These are phyloP conservation scores for Calonectria henricotiae DNA, from an alignment of 2,329 filamentous ascomycete species.

Conservation along the genomic window DNA sequence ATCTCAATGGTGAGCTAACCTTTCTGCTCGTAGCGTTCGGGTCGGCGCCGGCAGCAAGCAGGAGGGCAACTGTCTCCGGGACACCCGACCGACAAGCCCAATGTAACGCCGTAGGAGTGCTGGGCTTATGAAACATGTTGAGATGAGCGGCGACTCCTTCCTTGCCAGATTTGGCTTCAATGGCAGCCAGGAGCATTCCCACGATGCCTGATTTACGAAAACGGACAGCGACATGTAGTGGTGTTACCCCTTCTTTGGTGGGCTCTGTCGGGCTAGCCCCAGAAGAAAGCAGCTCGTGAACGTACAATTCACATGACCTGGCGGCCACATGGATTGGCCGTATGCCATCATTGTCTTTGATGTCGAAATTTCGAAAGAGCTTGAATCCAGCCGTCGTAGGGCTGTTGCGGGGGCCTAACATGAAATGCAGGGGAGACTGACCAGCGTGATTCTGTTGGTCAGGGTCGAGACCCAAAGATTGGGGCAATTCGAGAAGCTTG, in stretches of 20 bases:
- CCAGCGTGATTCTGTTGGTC: slow-evolving; percentile 36
- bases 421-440: slow-evolving; percentile 5
- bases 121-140: neutral
- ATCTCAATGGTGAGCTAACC: slow-evolving; percentile 39
- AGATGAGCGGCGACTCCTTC: slow-evolving; percentile 23
- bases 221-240: slow-evolving; percentile 62
- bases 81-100: slow-evolving; percentile 51
- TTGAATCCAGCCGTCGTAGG: neutral
- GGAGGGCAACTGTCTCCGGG: slow-evolving; percentile 50
- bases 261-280: slow-evolving; percentile 56
- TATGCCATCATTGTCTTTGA: slow-evolving; percentile 39
- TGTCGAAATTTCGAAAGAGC: slow-evolving; percentile 40
- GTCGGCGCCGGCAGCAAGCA: slow-evolving; percentile 52
- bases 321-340: slow-evolving; percentile 51
- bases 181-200: slow-evolving; percentile 50
- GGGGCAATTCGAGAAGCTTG: neutral
- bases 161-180: neutral
- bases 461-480: neutral
- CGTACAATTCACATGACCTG: slow-evolving; percentile 42
- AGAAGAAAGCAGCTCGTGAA: slow-evolving; percentile 55
- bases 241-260: slow-evolving; percentile 57
- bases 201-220: slow-evolving; percentile 56
- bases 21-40: neutral
- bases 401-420: neutral
- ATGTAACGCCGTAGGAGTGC: slow-evolving; percentile 43